Percentiles rank a stretch among this genome's conserved stretches.
These are phyloP conservation scores for Salinomyces thailandicus DNA, from an alignment of 2,329 filamentous ascomycete species.

Conservation along the genomic window DNA sequence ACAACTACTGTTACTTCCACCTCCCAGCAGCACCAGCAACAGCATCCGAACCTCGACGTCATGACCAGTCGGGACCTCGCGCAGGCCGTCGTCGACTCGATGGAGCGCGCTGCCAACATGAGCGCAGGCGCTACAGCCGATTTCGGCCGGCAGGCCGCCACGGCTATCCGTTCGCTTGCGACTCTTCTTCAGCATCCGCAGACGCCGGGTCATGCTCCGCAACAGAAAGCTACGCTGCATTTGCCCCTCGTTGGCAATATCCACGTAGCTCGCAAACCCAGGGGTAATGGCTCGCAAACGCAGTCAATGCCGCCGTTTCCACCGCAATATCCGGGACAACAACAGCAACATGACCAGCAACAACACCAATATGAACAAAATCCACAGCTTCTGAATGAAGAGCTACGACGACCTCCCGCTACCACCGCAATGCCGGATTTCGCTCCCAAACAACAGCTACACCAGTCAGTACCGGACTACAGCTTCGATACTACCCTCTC, in stretches of 20 bases:
- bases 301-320: neutral
- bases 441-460: neutral
- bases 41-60: neutral
- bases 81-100: neutral
- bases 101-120: neutral
- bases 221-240: neutral
- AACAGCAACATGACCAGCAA: neutral
- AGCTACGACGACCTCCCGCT: too few species aligned
- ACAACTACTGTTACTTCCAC: neutral
- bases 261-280: neutral
- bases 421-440: neutral
- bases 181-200: neutral
- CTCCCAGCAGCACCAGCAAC: neutral
- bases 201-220: neutral
- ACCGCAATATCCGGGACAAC: neutral
- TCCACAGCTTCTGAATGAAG: neutral
- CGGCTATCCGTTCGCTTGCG: slow-evolving; percentile 1
- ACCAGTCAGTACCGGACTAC: too few species aligned
- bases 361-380: neutral
- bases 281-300: neutral
- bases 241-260: neutral
- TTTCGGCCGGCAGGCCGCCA: slow-evolving; percentile 1
- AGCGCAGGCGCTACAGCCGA: neutral
- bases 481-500: too few species aligned
- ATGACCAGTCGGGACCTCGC: neutral